Percentiles rank a stretch among this genome's conserved stretches.
Evolutionary conservation across 208 protist species (phyloP).

Genomic region (Kentomonas sorsogonicus): DNA sequence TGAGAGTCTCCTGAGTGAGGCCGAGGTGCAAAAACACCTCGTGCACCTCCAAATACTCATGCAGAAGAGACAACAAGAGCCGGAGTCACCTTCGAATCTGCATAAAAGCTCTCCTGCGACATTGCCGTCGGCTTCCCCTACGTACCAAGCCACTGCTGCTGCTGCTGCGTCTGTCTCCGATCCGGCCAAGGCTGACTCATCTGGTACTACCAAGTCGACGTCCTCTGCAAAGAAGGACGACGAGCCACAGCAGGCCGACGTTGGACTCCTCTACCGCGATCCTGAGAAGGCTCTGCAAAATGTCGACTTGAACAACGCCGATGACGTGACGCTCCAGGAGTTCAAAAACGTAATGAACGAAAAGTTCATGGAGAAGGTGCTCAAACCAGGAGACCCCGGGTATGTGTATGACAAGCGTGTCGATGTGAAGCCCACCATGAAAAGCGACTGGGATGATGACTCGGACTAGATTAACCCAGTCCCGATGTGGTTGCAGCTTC

Average conservation of each 20-base stretch:
- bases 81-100: not conserved
- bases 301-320: conserved; percentile 86
- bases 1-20: conserved; percentile 50
- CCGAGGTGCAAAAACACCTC: conserved; percentile 48
- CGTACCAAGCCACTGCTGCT: not conserved
- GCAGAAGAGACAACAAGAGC: not conserved
- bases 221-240: not conserved
- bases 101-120: no score
- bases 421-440: conserved; percentile 53
- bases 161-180: not conserved
- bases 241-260: conserved; percentile 70
- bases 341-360: conserved; percentile 88
- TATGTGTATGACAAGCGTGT: conserved; percentile 87
- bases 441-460: conserved; percentile 86
- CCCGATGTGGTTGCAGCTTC: no score
- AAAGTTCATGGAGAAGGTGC: conserved; percentile 53
- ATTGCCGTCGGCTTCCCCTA: no score
- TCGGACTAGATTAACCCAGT: conserved; percentile 21
- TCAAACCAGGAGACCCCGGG: conserved; percentile 74
- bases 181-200: no score
- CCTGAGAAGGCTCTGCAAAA: conserved; percentile 78
- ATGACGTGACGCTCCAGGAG: conserved; percentile 81
- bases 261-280: conserved; percentile 84
- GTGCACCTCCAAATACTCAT: conserved; percentile 53
- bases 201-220: not conserved